Conservation (phyloP, 208 protist species). For the Naegleria gruberi region DNA sequence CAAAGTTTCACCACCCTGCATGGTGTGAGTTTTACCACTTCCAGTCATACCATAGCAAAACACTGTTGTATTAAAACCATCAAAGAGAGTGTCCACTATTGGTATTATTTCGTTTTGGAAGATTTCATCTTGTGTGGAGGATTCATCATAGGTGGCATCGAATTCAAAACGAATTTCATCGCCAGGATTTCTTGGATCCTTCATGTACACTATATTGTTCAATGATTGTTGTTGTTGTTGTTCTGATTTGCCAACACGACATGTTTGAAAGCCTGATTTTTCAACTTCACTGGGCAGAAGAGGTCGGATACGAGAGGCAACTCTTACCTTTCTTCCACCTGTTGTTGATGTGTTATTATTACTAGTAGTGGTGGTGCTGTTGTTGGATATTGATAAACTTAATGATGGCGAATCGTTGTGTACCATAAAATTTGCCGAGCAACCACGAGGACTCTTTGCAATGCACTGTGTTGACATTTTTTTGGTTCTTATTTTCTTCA, state of each 20-base stretch:
- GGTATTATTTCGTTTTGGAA: constrained; percentile 28
- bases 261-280: neutral
- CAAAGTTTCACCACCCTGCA: constrained; percentile 22
- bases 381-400: too few species aligned
- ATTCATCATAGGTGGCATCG: constrained; percentile 23
- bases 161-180: constrained; percentile 15
- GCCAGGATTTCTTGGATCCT: neutral
- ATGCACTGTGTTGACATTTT: too few species aligned
- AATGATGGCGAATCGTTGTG: too few species aligned
- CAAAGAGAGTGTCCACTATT: neutral
- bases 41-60: constrained; percentile 31
- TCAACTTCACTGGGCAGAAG: neutral
- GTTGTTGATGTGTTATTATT: neutral
- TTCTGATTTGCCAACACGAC: neutral
- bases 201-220: neutral
- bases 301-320: neutral
- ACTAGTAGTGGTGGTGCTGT: neutral
- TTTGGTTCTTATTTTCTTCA: too few species aligned
- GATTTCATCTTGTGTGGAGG: constrained; percentile 20
- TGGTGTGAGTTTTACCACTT: constrained; percentile 29
- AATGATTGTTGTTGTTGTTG: too few species aligned
- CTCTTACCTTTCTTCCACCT: neutral
- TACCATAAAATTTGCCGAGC: too few species aligned
- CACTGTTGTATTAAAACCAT: constrained; percentile 5
- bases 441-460: too few species aligned